Evolutionary conservation across 1,284 basidiomycete species (phyloP).

Genomic region (Ganoderma leucocontextum): DNA sequence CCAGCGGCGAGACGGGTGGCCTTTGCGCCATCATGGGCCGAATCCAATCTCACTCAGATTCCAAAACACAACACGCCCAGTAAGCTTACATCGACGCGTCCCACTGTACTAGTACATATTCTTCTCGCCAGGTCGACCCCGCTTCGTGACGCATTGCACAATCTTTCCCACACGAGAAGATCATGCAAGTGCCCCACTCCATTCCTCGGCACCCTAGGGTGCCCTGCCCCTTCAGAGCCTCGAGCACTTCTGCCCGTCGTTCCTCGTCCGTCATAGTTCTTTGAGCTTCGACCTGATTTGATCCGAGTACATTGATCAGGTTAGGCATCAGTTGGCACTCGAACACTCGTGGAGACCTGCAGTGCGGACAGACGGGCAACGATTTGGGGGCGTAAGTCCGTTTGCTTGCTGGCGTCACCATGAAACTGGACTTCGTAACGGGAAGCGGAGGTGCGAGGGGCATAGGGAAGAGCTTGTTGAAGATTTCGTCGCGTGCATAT

Average conservation of each 20-base stretch:
- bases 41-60: not conserved
- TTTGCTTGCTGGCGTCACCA: constrained; percentile 54
- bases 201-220: constrained; percentile 59
- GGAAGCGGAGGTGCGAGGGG: constrained; percentile 53
- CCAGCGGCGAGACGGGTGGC: no score
- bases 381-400: constrained; percentile 57
- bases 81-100: constrained; percentile 46
- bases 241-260: constrained; percentile 62
- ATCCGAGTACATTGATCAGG: constrained; percentile 74
- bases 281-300: constrained; percentile 24
- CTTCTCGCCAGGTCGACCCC: constrained; percentile 71
- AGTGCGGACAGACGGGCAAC: constrained; percentile 66
- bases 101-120: constrained; percentile 78
- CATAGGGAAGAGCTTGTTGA: constrained; percentile 72
- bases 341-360: constrained; percentile 70
- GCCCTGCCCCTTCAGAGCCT: constrained; percentile 54
- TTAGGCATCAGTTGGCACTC: constrained; percentile 92
- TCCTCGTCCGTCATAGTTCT: constrained; percentile 63
- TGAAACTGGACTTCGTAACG: constrained; percentile 67
- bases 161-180: constrained; percentile 81
- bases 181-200: constrained; percentile 87
- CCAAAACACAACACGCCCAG: not conserved
- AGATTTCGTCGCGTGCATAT: constrained; percentile 74
- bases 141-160: constrained; percentile 61
- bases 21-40: not conserved